Conservation (phyloP, 1,284 basidiomycete genomes). For the Trametes polyzona region DNA sequence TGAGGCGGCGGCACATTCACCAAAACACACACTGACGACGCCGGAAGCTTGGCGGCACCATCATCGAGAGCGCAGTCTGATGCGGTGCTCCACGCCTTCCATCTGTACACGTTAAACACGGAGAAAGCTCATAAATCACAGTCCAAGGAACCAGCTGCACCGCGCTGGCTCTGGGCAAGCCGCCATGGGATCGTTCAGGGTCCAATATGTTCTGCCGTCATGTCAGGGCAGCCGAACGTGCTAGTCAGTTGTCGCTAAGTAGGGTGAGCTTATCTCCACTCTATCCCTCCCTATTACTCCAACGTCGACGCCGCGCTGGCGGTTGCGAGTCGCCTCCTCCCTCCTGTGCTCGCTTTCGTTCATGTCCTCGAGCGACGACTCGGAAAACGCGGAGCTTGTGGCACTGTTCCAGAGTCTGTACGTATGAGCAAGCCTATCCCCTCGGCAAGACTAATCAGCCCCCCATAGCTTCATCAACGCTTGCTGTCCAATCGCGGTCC, state of each 20-base stretch:
- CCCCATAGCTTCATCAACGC: slow-evolving; percentile 1
- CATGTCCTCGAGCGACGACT: slow-evolving; percentile 3
- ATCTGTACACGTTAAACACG: too few relatives aligned
- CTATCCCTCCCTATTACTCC: neutral
- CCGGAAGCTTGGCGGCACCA: too few relatives aligned
- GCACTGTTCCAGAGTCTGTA: slow-evolving; percentile 9
- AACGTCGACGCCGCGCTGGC: neutral
- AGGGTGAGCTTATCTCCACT: neutral
- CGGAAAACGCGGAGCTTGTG: neutral
- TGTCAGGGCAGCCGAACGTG: too few relatives aligned
- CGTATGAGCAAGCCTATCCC: neutral
- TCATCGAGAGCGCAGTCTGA: too few relatives aligned
- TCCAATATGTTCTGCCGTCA: too few relatives aligned
- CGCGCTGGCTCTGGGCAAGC: too few relatives aligned
- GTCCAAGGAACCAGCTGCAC: too few relatives aligned
- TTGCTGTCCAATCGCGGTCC: slow-evolving; percentile 1
- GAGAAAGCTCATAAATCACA: too few relatives aligned
- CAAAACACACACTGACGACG: too few relatives aligned
- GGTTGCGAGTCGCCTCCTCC: neutral
- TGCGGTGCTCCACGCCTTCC: too few relatives aligned
- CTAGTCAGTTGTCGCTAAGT: neutral
- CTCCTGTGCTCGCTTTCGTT: neutral
- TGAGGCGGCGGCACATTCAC: too few relatives aligned
- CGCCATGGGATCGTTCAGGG: too few relatives aligned
- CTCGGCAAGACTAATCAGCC: neutral